Percentiles rank a stretch among this genome's conserved stretches.
These are phyloP conservation scores for Penicillium ochrochloron DNA, from an alignment of 495 filamentous ascomycete species.

Conservation along the genomic window DNA sequence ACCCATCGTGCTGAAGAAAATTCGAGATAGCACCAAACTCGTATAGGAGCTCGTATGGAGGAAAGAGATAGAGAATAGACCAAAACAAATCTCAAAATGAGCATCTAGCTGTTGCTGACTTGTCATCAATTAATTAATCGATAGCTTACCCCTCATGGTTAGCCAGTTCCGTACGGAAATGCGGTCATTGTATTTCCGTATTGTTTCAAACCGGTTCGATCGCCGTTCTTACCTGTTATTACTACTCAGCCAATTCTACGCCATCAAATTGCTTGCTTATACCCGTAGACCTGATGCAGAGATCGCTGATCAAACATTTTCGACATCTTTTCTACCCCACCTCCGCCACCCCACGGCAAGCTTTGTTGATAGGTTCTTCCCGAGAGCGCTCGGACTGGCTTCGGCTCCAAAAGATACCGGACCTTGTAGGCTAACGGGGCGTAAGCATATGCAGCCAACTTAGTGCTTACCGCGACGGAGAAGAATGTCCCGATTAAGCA, in stretches of 20 bases:
- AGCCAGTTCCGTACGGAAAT: background rate
- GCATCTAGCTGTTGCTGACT: background rate
- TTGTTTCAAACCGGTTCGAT: background rate
- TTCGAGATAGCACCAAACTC: background rate
- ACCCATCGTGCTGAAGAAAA: background rate
- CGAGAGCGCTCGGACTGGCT: background rate
- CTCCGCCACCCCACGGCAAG: no score
- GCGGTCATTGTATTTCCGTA: background rate
- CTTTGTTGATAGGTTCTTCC: no score
- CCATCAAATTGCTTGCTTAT: background rate
- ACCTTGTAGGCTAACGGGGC: background rate
- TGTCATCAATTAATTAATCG: background rate
- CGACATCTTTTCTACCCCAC: background rate
- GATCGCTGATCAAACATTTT: background rate
- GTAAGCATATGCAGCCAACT: background rate
- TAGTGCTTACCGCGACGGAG: conserved; percentile 6
- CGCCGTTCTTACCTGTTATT: background rate
- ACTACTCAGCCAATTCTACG: background rate
- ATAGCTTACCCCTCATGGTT: no score
- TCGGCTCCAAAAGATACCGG: background rate
- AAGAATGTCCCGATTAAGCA: background rate
- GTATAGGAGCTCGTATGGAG: background rate
- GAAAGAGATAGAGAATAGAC: background rate
- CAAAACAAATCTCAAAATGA: background rate
- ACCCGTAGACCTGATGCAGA: background rate